Conservation (phyloP, 2,329 filamentous ascomycete genomes). For the Helotiales sp. region DNA sequence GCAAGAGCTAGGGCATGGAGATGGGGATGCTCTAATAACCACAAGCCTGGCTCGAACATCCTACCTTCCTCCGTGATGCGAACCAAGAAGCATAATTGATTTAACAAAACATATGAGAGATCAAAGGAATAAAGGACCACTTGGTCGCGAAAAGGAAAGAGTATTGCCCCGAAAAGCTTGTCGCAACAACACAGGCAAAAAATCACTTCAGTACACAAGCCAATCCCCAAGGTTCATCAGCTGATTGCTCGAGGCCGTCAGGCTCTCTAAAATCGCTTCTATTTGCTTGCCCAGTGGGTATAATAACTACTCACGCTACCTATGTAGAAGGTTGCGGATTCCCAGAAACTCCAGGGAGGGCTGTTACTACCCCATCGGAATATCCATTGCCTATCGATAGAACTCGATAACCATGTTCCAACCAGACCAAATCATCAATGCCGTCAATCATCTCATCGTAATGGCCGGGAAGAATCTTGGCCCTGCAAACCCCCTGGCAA, state of each 20-base stretch:
- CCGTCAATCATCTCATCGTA: slow-evolving; percentile 29
- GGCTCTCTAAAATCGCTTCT: background rate
- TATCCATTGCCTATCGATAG: background rate
- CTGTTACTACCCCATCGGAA: background rate
- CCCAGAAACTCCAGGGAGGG: background rate
- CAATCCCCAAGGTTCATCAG: background rate
- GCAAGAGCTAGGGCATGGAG: too few relatives aligned
- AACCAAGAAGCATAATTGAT: too few relatives aligned
- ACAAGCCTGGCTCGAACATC: too few relatives aligned
- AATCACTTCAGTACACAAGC: background rate
- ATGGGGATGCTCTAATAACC: too few relatives aligned
- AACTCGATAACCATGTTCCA: background rate
- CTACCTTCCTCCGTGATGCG: too few relatives aligned
- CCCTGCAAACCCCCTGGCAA: slow-evolving; percentile 83
- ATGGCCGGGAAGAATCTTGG: slow-evolving; percentile 81
- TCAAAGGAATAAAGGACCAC: too few relatives aligned
- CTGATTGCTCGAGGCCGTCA: background rate
- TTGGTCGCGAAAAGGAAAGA: background rate
- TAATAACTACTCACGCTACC: background rate
- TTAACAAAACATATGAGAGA: too few relatives aligned
- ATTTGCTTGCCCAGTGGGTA: background rate
- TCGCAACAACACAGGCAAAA: background rate
- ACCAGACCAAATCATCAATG: background rate
- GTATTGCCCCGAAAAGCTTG: background rate
- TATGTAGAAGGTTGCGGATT: background rate